A percentile compares a stretch with the other conserved stretches of the same genome.
These are phyloP conservation scores for Saccharomycopsis hybrid DNA, from an alignment of 1,139 yeast genomes.

Conservation along the genomic window DNA sequence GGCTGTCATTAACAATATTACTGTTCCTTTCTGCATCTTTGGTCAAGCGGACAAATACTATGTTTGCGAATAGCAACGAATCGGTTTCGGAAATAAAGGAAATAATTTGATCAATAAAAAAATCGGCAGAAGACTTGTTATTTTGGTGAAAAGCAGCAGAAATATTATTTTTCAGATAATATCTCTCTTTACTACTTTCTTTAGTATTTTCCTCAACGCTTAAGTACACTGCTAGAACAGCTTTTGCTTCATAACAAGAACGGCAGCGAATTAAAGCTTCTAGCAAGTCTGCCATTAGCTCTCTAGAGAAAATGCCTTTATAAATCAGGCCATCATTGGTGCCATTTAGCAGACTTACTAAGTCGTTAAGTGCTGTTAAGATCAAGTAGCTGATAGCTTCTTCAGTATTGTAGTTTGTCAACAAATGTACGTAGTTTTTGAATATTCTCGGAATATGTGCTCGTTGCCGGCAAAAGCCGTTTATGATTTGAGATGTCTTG, in stretches of 20 bases:
- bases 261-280: background rate
- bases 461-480: background rate
- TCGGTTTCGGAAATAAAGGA: background rate
- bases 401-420: background rate
- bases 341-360: background rate
- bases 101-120: conserved; percentile 3
- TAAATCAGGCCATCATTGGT: background rate
- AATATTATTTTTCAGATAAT: too few relatives aligned
- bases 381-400: background rate
- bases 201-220: background rate
- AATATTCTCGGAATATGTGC: too few relatives aligned
- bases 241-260: background rate
- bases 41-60: background rate
- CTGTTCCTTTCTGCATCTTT: background rate
- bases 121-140: background rate
- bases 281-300: background rate
- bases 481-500: background rate
- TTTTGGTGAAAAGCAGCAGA: conserved; percentile 1
- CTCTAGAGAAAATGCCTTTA: background rate
- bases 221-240: background rate
- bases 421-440: background rate
- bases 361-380: background rate
- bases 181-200: background rate
- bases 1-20: too few relatives aligned
- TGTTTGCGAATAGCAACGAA: background rate